Percentiles rank a stretch among this genome's conserved stretches.
These are phyloP conservation scores for Paramecium caudatum DNA, from an alignment of 73 alveolate genomes.

Conservation along the genomic window DNA sequence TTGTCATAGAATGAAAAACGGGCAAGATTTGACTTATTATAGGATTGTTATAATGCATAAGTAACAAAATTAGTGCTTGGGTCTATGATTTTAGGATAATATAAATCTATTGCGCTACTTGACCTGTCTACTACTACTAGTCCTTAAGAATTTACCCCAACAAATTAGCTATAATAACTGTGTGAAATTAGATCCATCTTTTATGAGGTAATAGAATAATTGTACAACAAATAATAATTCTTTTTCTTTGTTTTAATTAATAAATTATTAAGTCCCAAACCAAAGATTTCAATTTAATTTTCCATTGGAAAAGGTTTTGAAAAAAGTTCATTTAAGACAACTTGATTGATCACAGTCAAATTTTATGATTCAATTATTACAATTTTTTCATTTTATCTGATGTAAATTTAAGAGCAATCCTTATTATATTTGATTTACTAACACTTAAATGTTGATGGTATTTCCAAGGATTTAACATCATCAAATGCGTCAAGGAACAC, in stretches of 20 bases:
- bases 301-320: background rate
- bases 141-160: background rate
- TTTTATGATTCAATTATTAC: background rate
- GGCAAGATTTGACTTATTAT: background rate
- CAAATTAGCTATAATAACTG: background rate
- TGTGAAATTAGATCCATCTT: background rate
- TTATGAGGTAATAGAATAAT: background rate
- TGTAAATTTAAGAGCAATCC: background rate
- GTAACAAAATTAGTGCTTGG: background rate
- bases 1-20: background rate
- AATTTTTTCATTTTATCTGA: background rate
- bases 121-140: background rate
- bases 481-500: constrained; percentile 1
- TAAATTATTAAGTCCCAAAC: background rate
- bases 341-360: background rate
- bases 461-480: background rate
- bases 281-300: background rate
- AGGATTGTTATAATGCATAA: background rate
- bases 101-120: background rate
- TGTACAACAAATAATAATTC: background rate
- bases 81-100: background rate
- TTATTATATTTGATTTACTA: background rate
- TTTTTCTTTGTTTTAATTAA: background rate
- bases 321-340: background rate
- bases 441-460: background rate